These are phyloP conservation scores for Hemisphaericaspora xylofermentans DNA, from an alignment of 1,139 yeast species.

Conservation along the genomic window DNA sequence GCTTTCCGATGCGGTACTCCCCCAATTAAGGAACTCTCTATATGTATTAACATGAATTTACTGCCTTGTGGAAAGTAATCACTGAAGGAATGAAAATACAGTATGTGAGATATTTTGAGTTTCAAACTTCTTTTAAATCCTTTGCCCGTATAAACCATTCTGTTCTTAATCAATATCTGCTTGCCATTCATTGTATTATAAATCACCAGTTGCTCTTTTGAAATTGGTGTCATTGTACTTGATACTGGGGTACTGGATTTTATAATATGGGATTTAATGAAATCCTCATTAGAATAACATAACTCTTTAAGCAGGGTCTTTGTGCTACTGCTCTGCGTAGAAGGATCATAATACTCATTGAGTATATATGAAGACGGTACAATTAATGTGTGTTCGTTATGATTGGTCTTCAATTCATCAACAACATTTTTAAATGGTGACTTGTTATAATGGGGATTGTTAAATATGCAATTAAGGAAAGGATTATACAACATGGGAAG, in stretches of 20 bases:
- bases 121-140: conserved; percentile 55
- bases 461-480: conserved; percentile 63
- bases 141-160: conserved; percentile 51
- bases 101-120: conserved; percentile 43
- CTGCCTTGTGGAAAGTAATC: conserved; percentile 50
- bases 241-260: conserved; percentile 34
- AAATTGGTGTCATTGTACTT: conserved; percentile 37
- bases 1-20: conserved; percentile 13
- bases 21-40: conserved; percentile 53
- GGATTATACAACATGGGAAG: conserved; percentile 58
- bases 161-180: conserved; percentile 58
- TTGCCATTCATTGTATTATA: conserved; percentile 61
- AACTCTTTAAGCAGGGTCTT: conserved; percentile 49
- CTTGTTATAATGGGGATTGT: conserved; percentile 56
- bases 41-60: conserved; percentile 50
- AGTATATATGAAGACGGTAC: conserved; percentile 61
- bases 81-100: conserved; percentile 45
- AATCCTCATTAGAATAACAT: conserved; percentile 61
- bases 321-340: conserved; percentile 29
- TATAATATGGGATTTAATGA: conserved; percentile 69
- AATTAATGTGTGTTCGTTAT: conserved; percentile 52
- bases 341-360: conserved; percentile 51
- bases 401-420: conserved; percentile 38
- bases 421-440: conserved; percentile 52
- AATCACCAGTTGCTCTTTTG: conserved; percentile 43